Conservation (phyloP, 495 filamentous ascomycete species). For the Pseudoneurospora amorphoporcata region DNA sequence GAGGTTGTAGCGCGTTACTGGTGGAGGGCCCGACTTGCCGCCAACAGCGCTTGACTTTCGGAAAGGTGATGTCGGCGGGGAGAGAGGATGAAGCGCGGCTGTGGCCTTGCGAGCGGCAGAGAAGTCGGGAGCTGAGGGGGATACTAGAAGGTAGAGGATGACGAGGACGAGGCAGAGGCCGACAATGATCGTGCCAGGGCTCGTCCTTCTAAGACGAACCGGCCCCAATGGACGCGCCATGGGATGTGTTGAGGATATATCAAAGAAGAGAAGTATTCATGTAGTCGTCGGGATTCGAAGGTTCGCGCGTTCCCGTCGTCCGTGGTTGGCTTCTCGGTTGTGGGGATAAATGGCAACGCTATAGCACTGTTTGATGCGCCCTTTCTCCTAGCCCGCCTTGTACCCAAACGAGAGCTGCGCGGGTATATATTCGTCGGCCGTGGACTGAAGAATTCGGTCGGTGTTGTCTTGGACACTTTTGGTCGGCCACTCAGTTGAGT, state of each 20-base stretch:
- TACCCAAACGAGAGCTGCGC: not conserved
- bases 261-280: conserved; percentile 6
- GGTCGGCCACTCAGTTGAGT: not conserved
- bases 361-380: not conserved
- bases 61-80: conserved; percentile 77
- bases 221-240: conserved; percentile 46
- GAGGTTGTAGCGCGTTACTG: conserved; percentile 89
- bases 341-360: not conserved
- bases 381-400: not conserved
- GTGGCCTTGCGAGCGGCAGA: conserved; percentile 32
- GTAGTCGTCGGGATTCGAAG: not conserved
- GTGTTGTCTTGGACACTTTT: not conserved
- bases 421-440: not conserved
- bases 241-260: conserved; percentile 14
- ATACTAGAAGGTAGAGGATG: conserved; percentile 42
- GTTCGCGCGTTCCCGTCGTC: not conserved
- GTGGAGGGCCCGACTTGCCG: conserved; percentile 55
- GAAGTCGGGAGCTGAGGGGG: conserved; percentile 33
- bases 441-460: not conserved
- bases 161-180: conserved; percentile 41
- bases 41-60: conserved; percentile 52
- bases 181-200: conserved; percentile 38
- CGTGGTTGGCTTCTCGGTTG: not conserved
- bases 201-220: conserved; percentile 46
- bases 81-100: conserved; percentile 63